Conservation (phyloP, 345 rosid genomes). For the Punica granatum region DNA sequence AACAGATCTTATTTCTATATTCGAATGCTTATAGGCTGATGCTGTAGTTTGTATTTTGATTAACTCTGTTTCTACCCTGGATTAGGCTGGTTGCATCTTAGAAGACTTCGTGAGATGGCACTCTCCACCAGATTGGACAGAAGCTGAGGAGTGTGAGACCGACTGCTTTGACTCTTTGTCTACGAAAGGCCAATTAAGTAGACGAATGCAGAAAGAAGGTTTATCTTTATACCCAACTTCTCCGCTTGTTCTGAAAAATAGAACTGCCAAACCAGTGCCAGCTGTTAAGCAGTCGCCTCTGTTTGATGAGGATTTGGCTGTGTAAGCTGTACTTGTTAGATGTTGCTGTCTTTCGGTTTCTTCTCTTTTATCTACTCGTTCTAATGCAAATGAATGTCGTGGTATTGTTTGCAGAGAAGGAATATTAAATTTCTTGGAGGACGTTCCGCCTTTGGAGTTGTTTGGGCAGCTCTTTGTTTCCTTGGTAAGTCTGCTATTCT, state of each 20-base stretch:
- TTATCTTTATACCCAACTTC: not conserved
- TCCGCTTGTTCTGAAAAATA: not conserved
- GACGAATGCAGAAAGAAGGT: conserved; percentile 98
- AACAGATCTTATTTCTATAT: not conserved
- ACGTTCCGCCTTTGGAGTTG: conserved; percentile 58
- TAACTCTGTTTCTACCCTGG: conserved; percentile 5
- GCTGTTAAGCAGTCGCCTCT: conserved; percentile 88
- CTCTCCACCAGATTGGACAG: conserved; percentile 98
- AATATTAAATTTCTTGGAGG: conserved; percentile 68
- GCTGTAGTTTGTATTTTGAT: not conserved
- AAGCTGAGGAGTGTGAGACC: conserved; percentile 40
- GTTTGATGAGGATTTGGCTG: conserved; percentile 88
- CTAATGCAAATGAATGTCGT: conserved; percentile 4
- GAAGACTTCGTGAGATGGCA: conserved; percentile 99
- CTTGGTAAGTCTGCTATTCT: conserved; percentile 44
- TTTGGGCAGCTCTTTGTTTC: conserved; percentile 81
- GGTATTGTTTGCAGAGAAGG: conserved; percentile 59
- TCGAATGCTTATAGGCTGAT: not conserved
- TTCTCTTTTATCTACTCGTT: conserved; percentile 3
- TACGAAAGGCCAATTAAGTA: conserved; percentile 76
- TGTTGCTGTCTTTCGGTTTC: not conserved
- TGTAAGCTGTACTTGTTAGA: conserved; percentile 52
- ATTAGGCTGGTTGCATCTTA: conserved; percentile 87
- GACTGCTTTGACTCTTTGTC: conserved; percentile 31
- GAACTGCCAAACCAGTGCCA: conserved; percentile 50